Evolutionary conservation across 2,329 filamentous ascomycete species (phyloP).

Genomic region (Trichoderma arundinaceum): DNA sequence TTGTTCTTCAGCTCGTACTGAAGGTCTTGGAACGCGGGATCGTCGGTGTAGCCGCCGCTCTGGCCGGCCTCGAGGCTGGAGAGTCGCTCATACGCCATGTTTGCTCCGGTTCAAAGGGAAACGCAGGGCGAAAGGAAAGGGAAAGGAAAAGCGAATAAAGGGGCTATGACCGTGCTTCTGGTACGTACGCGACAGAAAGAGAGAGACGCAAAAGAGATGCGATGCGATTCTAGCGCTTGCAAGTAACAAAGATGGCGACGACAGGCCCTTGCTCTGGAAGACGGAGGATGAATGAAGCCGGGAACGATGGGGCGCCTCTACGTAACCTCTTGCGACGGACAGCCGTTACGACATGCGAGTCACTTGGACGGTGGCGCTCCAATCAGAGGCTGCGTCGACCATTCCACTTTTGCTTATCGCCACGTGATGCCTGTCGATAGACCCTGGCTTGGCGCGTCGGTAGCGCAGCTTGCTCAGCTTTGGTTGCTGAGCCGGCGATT

Average conservation of each 20-base stretch:
- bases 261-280: conserved; percentile 7
- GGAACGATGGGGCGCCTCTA: conserved; percentile 15
- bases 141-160: conserved; percentile 2
- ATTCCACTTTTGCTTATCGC: conserved; percentile 34
- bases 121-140: conserved; percentile 11
- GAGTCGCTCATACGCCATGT: conserved; percentile 91
- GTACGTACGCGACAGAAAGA: conserved; percentile 9
- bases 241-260: conserved; percentile 18
- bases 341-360: conserved; percentile 23
- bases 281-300: conserved; percentile 1
- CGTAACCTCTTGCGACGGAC: conserved; percentile 39
- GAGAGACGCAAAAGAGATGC: neutral
- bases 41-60: conserved; percentile 79
- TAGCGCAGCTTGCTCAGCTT: conserved; percentile 20
- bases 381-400: conserved; percentile 32
- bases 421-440: conserved; percentile 40
- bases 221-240: conserved; percentile 29
- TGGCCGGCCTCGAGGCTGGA: conserved; percentile 81
- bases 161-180: neutral
- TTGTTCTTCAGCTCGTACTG: conserved; percentile 85
- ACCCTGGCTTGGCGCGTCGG: conserved; percentile 35
- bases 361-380: conserved; percentile 29
- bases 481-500: conserved; percentile 44
- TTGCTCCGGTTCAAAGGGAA: neutral
- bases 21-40: conserved; percentile 87